These are phyloP conservation scores for Potentilla sterilis DNA, from an alignment of 306 rosid genomes.

Conservation along the genomic window DNA sequence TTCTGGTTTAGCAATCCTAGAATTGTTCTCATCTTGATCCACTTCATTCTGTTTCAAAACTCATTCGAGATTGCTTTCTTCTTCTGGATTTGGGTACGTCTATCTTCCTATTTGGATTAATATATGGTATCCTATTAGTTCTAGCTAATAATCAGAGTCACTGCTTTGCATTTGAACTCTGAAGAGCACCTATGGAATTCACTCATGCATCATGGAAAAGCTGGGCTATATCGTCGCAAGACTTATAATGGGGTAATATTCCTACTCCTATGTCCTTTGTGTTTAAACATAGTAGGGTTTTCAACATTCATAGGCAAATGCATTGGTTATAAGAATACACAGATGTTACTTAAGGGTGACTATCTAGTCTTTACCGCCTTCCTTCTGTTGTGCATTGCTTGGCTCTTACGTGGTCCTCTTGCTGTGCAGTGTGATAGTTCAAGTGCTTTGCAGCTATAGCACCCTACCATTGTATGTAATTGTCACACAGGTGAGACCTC, in stretches of 20 bases:
- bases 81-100: conserved; percentile 83
- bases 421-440: conserved; percentile 64
- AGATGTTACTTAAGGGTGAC: neutral
- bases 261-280: neutral
- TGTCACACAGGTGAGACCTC: conserved; percentile 68
- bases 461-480: conserved; percentile 75
- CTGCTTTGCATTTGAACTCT: neutral
- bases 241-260: conserved; percentile 71
- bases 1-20: conserved; percentile 71
- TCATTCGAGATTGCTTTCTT: conserved; percentile 92
- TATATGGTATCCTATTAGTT: neutral
- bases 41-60: conserved; percentile 91
- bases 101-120: neutral
- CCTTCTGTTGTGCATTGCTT: neutral
- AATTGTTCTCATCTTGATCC: conserved; percentile 66
- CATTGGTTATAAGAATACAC: neutral
- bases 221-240: conserved; percentile 61
- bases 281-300: neutral
- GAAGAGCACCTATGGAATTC: conserved; percentile 77
- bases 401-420: neutral
- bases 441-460: conserved; percentile 91
- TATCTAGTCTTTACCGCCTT: neutral
- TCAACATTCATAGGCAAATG: neutral
- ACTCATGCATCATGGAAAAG: conserved; percentile 88
- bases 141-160: neutral